Base-by-base conservation (phyloP, 164 flowering plant species). In the Aristolochia californica region DNA sequence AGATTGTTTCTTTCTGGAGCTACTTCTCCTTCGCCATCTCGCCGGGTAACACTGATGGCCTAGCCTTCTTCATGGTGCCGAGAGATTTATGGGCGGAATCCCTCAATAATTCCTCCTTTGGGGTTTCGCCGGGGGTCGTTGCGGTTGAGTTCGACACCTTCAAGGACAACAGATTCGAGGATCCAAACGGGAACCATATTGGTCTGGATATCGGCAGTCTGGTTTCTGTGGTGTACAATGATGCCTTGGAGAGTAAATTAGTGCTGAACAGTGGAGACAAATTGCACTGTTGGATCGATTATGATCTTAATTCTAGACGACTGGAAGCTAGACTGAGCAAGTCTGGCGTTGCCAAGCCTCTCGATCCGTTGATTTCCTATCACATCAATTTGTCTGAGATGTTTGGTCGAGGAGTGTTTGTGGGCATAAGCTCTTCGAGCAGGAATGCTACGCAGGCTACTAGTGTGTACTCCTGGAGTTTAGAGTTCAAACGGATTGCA, bases 391-490 rank as follows among this genome's bases (percentile, higher is more conserved):
- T 87, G 57, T 58, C 76, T 8, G 63, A 68, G 51, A 43, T 81
- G 61, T 88, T 88, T 85, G 72, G 68, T 50, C 75, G 75, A 27
- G 74, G 86, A 45, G 65, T 82, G 30, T 68, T 72, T 44, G 71
- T 88, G 66, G 88, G 95, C 9, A 56, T 88, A 15, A 77, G 86
- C 57, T 80, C 89, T 12, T 79, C 85, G 0, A 83, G 65, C 62
- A 68, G 74, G 45, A 88, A 84, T 58, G 78, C 95, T 5, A 53
- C 82, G 0, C 78, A 77, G 67, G 66, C 72, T 2, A 77, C 77
- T 55, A 66, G 50, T 47, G 30, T 87, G n/a, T 67, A 81, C 55
- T 88, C 95, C 0, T 93, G 95, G 97, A 87, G 84, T 69, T 85
- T 87, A 58, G 68, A 66, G 58, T 57, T 73, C 13, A 69, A 83